Percentiles rank a stretch among this genome's conserved stretches.
These are phyloP conservation scores for Populus hybrid DNA, from an alignment of 441 rosid genomes.

Conservation along the genomic window DNA sequence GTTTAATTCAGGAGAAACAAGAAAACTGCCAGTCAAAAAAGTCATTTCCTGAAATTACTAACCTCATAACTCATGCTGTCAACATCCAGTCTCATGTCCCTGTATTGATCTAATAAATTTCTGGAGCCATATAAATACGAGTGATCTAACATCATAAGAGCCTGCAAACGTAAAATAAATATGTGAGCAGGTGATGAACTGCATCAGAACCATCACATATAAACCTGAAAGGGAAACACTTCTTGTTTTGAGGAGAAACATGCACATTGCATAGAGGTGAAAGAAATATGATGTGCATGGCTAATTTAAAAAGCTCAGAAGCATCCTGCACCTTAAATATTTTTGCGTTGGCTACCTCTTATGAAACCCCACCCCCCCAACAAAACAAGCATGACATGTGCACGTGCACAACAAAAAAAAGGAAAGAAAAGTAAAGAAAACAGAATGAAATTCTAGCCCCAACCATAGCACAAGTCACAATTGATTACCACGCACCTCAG, in stretches of 20 bases:
- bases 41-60: conserved; percentile 1
- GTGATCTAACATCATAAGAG: conserved; percentile 45
- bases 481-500: conserved; percentile 23
- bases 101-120: conserved; percentile 54
- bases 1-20: background rate
- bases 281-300: background rate
- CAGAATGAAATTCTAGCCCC: background rate
- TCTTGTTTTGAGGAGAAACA: background rate
- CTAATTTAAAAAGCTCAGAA: background rate
- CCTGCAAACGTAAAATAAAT: conserved; percentile 36
- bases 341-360: too few relatives aligned
- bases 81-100: conserved; percentile 80
- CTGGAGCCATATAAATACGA: conserved; percentile 48
- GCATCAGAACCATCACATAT: background rate
- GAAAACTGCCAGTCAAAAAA: background rate
- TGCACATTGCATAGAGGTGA: background rate
- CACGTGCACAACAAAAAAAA: background rate
- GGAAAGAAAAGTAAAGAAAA: background rate
- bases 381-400: background rate
- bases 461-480: background rate
- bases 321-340: background rate
- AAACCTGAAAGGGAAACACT: background rate
- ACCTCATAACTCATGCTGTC: conserved; percentile 89
- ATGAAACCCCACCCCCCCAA: background rate
- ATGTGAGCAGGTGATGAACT: background rate